phyloP scores from a whole-genome alignment of 495 filamentous ascomycete genomes.

The Xylaria intraflava region DNA sequence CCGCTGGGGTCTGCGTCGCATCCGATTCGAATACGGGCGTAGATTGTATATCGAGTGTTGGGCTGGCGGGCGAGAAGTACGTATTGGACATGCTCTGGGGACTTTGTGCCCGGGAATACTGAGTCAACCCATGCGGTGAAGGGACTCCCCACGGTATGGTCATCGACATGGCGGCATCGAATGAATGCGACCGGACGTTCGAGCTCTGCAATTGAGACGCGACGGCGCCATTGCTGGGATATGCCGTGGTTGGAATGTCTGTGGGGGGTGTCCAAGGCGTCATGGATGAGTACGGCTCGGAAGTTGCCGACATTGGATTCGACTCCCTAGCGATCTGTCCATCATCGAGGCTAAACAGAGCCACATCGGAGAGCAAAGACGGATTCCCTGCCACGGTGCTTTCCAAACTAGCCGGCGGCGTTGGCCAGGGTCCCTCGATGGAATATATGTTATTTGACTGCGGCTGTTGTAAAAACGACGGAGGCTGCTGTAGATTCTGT shows the following conservation, averaged over 20 bases:
- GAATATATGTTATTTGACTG: slow-evolving; percentile 11
- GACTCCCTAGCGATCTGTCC: slow-evolving; percentile 15
- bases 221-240: slow-evolving; percentile 25
- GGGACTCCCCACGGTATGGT: slow-evolving; percentile 22
- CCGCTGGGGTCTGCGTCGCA: no score
- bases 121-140: slow-evolving; percentile 16
- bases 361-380: slow-evolving; percentile 29
- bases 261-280: slow-evolving; percentile 34
- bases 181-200: slow-evolving; percentile 30
- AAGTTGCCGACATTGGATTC: slow-evolving; percentile 23
- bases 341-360: slow-evolving; percentile 29
- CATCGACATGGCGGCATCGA: slow-evolving; percentile 29
- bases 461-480: slow-evolving; percentile 16
- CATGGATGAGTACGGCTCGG: slow-evolving; percentile 27
- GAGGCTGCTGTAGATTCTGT: no score
- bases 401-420: slow-evolving; percentile 29
- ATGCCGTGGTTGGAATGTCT: slow-evolving; percentile 23
- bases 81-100: slow-evolving; percentile 26
- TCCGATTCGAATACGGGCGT: slow-evolving; percentile 25
- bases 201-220: slow-evolving; percentile 14
- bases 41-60: slow-evolving; percentile 28
- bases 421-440: slow-evolving; percentile 31
- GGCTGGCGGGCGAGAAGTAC: slow-evolving; percentile 34
- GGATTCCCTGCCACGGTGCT: slow-evolving; percentile 30
- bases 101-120: slow-evolving; percentile 27